Percentiles rank a stretch among this genome's conserved stretches.
These are phyloP conservation scores for Xylaria sp. DNA, from an alignment of 2,329 filamentous ascomycete genomes.

Conservation along the genomic window DNA sequence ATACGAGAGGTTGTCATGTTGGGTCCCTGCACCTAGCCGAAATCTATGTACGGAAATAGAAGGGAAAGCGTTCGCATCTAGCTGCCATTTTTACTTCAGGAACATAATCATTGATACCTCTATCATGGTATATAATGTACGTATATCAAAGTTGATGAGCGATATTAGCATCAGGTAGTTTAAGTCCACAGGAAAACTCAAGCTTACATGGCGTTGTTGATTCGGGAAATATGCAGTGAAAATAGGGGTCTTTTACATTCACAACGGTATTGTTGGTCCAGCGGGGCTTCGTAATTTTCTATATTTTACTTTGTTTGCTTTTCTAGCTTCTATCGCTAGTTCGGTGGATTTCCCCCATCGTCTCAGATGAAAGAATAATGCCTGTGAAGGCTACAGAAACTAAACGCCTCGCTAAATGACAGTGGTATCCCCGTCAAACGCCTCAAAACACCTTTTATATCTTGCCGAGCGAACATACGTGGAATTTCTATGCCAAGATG, in stretches of 20 bases:
- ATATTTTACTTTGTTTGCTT: constrained; percentile 25
- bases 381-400: constrained; percentile 27
- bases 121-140: too few species aligned
- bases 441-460: constrained; percentile 30
- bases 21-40: constrained; percentile 6
- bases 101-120: neutral
- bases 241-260: neutral
- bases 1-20: neutral
- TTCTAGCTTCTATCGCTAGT: constrained; percentile 20
- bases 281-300: constrained; percentile 6
- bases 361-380: constrained; percentile 27
- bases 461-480: constrained; percentile 11
- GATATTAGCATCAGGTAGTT: neutral
- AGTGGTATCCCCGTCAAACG: constrained; percentile 46
- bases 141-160: neutral
- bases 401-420: constrained; percentile 48
- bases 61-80: neutral
- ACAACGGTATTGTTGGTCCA: neutral
- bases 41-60: constrained; percentile 2
- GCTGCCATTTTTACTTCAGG: neutral
- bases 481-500: constrained; percentile 31
- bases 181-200: neutral
- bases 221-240: neutral
- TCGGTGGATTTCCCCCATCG: constrained; percentile 22
- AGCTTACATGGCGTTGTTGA: neutral